phyloP scores from a whole-genome alignment of 2,329 filamentous ascomycete genomes.

The Colletotrichum sp. region DNA sequence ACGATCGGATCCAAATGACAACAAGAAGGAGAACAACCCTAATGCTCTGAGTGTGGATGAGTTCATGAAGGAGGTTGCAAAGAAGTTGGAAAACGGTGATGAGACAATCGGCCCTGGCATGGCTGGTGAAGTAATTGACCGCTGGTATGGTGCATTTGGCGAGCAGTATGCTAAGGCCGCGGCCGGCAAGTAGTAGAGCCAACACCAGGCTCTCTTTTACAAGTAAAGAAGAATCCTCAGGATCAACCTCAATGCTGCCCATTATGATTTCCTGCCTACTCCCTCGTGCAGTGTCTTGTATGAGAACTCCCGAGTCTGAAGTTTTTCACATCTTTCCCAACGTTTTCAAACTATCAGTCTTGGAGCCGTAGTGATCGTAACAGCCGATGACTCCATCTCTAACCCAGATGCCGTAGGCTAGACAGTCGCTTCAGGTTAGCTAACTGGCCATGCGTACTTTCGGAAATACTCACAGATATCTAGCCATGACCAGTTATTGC shows the following conservation, averaged over 20 bases:
- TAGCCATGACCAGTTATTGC: neutral
- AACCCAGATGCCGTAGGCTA: neutral
- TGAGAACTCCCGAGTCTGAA: neutral
- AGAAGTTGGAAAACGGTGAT: slow-evolving; percentile 49
- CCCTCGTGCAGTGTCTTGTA: rapidly evolving
- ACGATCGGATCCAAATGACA: slow-evolving; percentile 59
- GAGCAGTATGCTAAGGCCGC: slow-evolving; percentile 4
- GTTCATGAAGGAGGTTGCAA: slow-evolving; percentile 54
- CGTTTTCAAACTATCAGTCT: neutral
- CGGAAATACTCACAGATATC: neutral
- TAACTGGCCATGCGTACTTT: neutral
- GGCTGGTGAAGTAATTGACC: slow-evolving; percentile 25
- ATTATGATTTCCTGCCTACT: neutral
- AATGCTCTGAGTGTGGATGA: slow-evolving; percentile 51
- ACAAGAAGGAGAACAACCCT: slow-evolving; percentile 60
- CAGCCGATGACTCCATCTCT: neutral
- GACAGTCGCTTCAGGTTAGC: neutral
- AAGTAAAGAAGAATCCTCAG: neutral
- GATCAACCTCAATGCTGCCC: rapidly evolving
- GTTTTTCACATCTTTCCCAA: neutral
- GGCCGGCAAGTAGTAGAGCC: neutral
- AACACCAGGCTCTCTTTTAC: neutral
- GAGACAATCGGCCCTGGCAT: slow-evolving; percentile 55
- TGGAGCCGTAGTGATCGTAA: neutral
- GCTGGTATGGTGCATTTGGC: slow-evolving; percentile 49